A percentile compares a stretch with the other conserved stretches of the same genome.
Conservation (phyloP, 495 filamentous ascomycete genomes). For the Annulohypoxylon stygium region DNA sequence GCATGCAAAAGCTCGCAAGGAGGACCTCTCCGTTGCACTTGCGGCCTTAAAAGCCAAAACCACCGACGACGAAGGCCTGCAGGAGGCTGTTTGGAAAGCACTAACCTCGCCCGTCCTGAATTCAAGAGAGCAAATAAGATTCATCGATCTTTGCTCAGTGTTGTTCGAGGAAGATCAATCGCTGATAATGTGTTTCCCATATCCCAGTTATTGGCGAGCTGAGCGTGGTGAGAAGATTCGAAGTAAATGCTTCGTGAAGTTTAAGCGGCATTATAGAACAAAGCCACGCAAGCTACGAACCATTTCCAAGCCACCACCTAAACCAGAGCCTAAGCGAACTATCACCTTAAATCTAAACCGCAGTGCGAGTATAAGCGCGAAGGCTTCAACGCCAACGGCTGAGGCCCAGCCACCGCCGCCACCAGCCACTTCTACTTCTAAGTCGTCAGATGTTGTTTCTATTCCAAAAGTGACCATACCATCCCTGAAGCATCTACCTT, state of each 20-base stretch:
- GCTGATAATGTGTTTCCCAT: constrained; percentile 72
- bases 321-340: constrained; percentile 51
- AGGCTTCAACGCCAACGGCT: constrained; percentile 28
- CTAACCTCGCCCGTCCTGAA: constrained; percentile 75
- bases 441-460: constrained; percentile 9
- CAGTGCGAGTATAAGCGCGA: constrained; percentile 37
- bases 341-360: constrained; percentile 49
- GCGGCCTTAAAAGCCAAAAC: constrained; percentile 80
- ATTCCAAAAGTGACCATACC: constrained; percentile 31
- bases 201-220: constrained; percentile 78
- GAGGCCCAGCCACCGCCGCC: constrained; percentile 28
- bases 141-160: constrained; percentile 80
- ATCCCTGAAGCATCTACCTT: constrained; percentile 17
- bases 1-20: constrained; percentile 76
- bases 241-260: constrained; percentile 51
- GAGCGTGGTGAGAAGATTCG: constrained; percentile 58
- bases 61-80: constrained; percentile 69
- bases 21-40: constrained; percentile 81
- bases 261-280: constrained; percentile 52
- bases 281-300: constrained; percentile 47
- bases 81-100: constrained; percentile 81
- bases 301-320: constrained; percentile 31
- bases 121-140: constrained; percentile 77
- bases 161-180: constrained; percentile 77
- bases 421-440: constrained; percentile 12